Evolutionary conservation across 345 rosid species (phyloP), one percentile per base, ranked within the genome.

Genomic region (Geranium rotundifolium): DNA sequence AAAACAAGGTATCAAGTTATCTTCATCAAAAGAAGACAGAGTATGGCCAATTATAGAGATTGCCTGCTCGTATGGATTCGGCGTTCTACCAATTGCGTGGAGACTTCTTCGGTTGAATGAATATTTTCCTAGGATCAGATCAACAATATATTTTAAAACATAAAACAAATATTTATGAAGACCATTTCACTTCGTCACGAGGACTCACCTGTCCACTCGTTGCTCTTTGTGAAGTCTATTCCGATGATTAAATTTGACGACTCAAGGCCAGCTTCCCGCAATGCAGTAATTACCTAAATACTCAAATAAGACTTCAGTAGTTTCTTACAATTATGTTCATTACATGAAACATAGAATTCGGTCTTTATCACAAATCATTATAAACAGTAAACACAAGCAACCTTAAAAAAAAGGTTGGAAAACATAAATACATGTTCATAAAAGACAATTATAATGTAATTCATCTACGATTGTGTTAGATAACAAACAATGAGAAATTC

Each of bases 11-110:
- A 92, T 89, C 73, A 87, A 80, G 69, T 78, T 89, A 74, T 92
- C 98, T 56, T 92, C 98, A 76, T 92, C 98, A 65, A 92, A 92
- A 46, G 93, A 87, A 66, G 93, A 81, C 74, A 92, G 71, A 70
- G 96, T 83, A 7, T 67, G 87, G 17, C 98, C 98, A 52, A 92
- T 87, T 50, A 92, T 89, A 12, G 98, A 92, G 69, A 92, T 89
- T 10, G 98, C 98, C 83, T 76, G 95, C 68, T 92, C 95, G 31
- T 92, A 92, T 8, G 96, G 98, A 77, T 92, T 92, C 17, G 67
- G 84, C 34, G 67, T 57, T 75, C 63, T 77, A 31, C 95, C 85
- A 27, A 77, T 72, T 63, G 96, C 75, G 41, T 92, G 96, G 69
- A 92, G 98, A 67, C 90, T 89, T 76, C 59, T 92, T 57, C 95